phyloP scores from a whole-genome alignment of 2,329 filamentous ascomycete genomes.

The Lojkania enalia region DNA sequence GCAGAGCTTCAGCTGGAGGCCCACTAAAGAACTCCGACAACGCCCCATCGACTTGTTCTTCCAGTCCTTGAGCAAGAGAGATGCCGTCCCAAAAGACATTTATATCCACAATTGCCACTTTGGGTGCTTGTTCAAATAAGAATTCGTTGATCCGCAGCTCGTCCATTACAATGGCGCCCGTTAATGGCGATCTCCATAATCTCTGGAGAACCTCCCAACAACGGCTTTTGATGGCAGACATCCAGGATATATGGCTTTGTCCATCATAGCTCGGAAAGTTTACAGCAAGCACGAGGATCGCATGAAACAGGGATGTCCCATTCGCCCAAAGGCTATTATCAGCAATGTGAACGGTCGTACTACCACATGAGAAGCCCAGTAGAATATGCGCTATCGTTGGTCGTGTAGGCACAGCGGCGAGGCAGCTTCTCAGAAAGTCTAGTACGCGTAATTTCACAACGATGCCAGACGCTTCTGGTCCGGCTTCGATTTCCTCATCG shows the following conservation, averaged over 20 bases:
- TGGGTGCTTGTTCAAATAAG: slow-evolving; percentile 74
- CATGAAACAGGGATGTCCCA: slow-evolving; percentile 79
- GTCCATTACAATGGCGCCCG: slow-evolving; percentile 71
- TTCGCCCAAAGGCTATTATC: slow-evolving; percentile 71
- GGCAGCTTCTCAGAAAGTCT: slow-evolving; percentile 80
- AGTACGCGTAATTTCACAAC: slow-evolving; percentile 82
- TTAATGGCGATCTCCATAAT: slow-evolving; percentile 82
- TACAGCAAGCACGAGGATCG: slow-evolving; percentile 71
- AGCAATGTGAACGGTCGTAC: slow-evolving; percentile 69
- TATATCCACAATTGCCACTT: slow-evolving; percentile 70
- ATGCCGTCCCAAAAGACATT: slow-evolving; percentile 75
- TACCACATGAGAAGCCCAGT: slow-evolving; percentile 80
- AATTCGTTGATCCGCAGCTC: slow-evolving; percentile 81
- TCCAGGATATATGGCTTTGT: slow-evolving; percentile 45
- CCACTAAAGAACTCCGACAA: slow-evolving; percentile 68
- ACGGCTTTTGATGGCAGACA: slow-evolving; percentile 47
- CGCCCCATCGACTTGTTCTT: slow-evolving; percentile 22
- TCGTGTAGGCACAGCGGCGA: slow-evolving; percentile 72
- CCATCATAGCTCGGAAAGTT: slow-evolving; percentile 67
- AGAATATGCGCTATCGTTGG: slow-evolving; percentile 90
- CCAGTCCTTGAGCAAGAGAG: slow-evolving; percentile 53
- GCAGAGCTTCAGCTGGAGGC: slow-evolving; percentile 68
- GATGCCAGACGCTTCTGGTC: slow-evolving; percentile 71
- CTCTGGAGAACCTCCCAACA: slow-evolving; percentile 68
- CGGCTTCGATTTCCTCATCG: slow-evolving; percentile 72